Conservation (phyloP, 2,329 filamentous ascomycete species). For the Neofusicoccum laricinum region DNA sequence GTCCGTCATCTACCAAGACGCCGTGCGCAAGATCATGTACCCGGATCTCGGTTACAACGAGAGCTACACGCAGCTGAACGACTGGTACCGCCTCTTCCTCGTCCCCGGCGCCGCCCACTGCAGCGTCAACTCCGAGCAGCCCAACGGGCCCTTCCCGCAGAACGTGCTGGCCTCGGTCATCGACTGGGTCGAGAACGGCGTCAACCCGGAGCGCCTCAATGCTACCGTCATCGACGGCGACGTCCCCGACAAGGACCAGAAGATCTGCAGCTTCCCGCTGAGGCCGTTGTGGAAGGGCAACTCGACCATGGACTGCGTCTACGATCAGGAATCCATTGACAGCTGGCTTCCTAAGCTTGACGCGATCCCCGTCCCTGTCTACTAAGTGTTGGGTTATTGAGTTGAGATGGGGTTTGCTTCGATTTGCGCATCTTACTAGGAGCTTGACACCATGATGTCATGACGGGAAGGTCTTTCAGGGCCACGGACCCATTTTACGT, state of each 20-base stretch:
- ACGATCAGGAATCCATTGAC: slow-evolving; percentile 39
- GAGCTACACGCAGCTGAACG: slow-evolving; percentile 41
- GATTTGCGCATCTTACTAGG: too few species aligned
- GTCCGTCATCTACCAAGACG: slow-evolving; percentile 55
- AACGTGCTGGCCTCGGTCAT: slow-evolving; percentile 48
- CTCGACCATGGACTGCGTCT: slow-evolving; percentile 36
- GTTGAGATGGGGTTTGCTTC: too few species aligned
- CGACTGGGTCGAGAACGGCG: slow-evolving; percentile 52
- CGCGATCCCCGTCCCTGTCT: slow-evolving; percentile 40
- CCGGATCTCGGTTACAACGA: slow-evolving; percentile 38
- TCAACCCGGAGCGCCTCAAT: slow-evolving; percentile 44
- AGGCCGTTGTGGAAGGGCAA: slow-evolving; percentile 42
- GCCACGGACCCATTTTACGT: too few species aligned
- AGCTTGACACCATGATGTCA: too few species aligned
- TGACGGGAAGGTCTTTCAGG: too few species aligned
- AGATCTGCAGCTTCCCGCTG: slow-evolving; percentile 44
- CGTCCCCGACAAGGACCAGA: slow-evolving; percentile 33
- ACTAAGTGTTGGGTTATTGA: slow-evolving; percentile 22
- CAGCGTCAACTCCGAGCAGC: slow-evolving; percentile 9
- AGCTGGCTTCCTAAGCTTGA: slow-evolving; percentile 41
- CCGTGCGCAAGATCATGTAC: slow-evolving; percentile 53
- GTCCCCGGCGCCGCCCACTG: slow-evolving; percentile 56
- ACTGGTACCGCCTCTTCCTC: slow-evolving; percentile 56
- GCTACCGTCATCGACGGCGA: slow-evolving; percentile 32
- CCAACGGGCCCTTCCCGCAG: slow-evolving; percentile 39